Conservation (phyloP, 2,329 filamentous ascomycete species). For the Diaporthe australafricana region DNA sequence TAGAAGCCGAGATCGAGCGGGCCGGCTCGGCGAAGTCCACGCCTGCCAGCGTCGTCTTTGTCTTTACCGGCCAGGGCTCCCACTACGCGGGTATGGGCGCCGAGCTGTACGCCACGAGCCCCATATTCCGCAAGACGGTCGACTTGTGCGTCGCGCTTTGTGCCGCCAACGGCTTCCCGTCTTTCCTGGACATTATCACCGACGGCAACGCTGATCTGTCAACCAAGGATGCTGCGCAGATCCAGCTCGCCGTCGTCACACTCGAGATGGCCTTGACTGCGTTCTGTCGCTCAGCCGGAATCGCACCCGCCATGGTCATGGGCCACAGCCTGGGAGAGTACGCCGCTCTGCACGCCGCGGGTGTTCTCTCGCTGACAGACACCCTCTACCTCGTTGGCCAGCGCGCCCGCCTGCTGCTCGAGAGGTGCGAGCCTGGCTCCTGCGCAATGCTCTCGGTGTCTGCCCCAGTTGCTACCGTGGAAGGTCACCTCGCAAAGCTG, state of each 20-base stretch:
- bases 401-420: conserved; percentile 70
- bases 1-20: conserved; percentile 46
- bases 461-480: conserved; percentile 59
- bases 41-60: conserved; percentile 54
- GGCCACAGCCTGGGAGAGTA: conserved; percentile 76
- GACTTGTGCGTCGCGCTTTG: conserved; percentile 65
- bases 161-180: conserved; percentile 58
- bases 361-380: conserved; percentile 73
- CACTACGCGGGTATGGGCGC: conserved; percentile 57
- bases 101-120: conserved; percentile 54
- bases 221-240: conserved; percentile 55
- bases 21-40: conserved; percentile 50
- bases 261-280: conserved; percentile 63
- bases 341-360: conserved; percentile 74
- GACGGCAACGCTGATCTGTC: conserved; percentile 51
- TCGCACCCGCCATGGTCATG: conserved; percentile 57
- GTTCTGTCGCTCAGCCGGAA: conserved; percentile 60
- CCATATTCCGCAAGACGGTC: conserved; percentile 57
- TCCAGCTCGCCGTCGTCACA: conserved; percentile 59
- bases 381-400: conserved; percentile 75
- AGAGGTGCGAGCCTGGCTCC: conserved; percentile 69
- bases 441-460: conserved; percentile 64
- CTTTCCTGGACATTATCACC: conserved; percentile 58
- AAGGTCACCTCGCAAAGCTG: conserved; percentile 56
- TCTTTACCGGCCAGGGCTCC: conserved; percentile 63